These are phyloP conservation scores for Canna indica DNA, from an alignment of 176 grass and related monocot species.

Conservation along the genomic window DNA sequence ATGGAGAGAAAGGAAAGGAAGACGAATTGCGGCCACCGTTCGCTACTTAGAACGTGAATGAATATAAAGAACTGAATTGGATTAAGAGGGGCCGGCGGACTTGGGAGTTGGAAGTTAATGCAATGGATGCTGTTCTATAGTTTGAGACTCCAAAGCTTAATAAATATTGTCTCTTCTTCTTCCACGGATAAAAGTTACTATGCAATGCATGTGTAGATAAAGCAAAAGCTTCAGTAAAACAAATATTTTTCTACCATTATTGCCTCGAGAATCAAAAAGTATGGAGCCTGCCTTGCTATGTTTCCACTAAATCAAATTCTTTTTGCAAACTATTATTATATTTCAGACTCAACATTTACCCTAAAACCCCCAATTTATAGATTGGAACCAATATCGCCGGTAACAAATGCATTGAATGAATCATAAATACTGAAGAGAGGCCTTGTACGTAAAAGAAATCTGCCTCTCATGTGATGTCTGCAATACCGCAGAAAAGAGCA, in stretches of 20 bases:
- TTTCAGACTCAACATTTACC: no score
- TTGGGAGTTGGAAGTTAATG: slow-evolving; percentile 1
- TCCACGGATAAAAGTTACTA: neutral
- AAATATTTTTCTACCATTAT: neutral
- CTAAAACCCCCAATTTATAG: no score
- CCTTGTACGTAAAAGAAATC: neutral
- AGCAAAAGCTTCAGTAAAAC: neutral
- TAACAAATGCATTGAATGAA: neutral
- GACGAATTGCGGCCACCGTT: neutral
- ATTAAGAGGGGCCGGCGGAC: neutral
- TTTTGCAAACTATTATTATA: no score
- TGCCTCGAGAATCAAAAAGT: neutral
- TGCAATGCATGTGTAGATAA: neutral
- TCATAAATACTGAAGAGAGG: neutral
- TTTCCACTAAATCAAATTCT: no score
- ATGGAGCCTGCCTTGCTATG: no score
- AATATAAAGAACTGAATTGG: neutral
- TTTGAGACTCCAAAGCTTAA: neutral
- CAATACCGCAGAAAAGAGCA: neutral
- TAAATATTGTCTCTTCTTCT: neutral
- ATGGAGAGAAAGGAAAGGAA: neutral
- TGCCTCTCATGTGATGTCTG: neutral
- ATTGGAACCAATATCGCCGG: no score
- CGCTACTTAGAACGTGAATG: neutral
- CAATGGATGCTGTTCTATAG: neutral